These are phyloP conservation scores for Pleurotus pulmonarius DNA, from an alignment of 768 basidiomycete genomes.

Conservation along the genomic window DNA sequence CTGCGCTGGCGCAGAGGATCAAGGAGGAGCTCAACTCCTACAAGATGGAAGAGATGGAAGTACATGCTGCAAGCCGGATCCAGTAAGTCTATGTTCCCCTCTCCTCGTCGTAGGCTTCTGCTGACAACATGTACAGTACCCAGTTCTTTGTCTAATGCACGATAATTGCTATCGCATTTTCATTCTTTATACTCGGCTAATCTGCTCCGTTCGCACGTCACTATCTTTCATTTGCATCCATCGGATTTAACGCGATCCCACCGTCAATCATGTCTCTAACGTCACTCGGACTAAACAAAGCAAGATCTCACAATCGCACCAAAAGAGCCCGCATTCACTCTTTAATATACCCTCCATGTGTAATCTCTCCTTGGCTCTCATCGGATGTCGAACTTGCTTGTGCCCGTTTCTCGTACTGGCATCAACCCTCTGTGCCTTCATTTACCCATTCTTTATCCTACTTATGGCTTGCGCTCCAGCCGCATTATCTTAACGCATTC, in stretches of 20 bases:
- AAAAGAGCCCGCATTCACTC: conserved; percentile 5
- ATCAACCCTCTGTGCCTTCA: conserved; percentile 1
- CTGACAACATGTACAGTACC: conserved; percentile 5
- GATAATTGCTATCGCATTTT: neutral
- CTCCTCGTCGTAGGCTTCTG: neutral
- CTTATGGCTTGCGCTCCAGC: neutral
- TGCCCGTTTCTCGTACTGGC: neutral
- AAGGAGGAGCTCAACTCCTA: conserved; percentile 98
- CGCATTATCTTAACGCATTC: conserved; percentile 7
- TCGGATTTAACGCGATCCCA: conserved; percentile 6
- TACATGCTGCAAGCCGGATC: conserved; percentile 88
- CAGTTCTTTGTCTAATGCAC: conserved; percentile 14
- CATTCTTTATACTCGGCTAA: conserved; percentile 1
- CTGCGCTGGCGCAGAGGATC: conserved; percentile 90
- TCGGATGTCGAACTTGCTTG: conserved; percentile 2
- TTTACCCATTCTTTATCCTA: conserved; percentile 5
- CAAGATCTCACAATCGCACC: conserved; percentile 1
- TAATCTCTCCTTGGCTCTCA: neutral
- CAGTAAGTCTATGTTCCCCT: conserved; percentile 59
- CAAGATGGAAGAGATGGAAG: conserved; percentile 99
- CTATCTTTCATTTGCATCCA: conserved; percentile 1
- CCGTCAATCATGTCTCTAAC: conserved; percentile 3
- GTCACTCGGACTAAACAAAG: neutral
- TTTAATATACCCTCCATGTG: conserved; percentile 6
- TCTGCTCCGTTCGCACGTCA: neutral